Evolutionary conservation across 768 basidiomycete genomes (phyloP), one percentile per base, ranked within the genome.

Genomic region (Tulasnella sp.): DNA sequence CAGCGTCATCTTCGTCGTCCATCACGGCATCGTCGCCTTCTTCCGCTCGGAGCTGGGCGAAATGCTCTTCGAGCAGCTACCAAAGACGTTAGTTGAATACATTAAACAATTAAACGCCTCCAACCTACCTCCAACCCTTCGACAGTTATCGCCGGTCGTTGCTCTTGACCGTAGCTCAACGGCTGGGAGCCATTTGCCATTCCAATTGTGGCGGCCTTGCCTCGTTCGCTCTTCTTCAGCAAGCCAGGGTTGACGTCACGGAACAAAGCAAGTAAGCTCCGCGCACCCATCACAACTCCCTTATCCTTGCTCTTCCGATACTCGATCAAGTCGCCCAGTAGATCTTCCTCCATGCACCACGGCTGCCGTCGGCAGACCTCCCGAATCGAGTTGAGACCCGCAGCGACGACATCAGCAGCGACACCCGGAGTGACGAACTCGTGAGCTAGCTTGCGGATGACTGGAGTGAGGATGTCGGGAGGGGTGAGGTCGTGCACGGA

Each of bases 361-460:
- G 96, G 94, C 78, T 99, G 97, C 42, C 96, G 81, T 37, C 91
- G 81, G 79, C 94, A 97, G n/a, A 99, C 87, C 79, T 98, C 96
- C 36, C 95, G 85, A 47, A 99, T 94, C 17, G 93, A 87, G 79
- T 99, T 99, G 75, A 99, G 82, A n/a, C 97, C 97, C 0, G 96
- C 97, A 1, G 95, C 89, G 74, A 98, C 91, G 77, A 98, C 94
- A 80, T 98, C 95, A 76, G 90, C 87, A 0, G 93, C 93, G 2
- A 98, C 97, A 64, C 97, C 97, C 0, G 96, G 95, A 79, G 98
- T 95, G 1, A 99, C 91, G 76, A 98, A 99, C 78, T 99, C 96
- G 77, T 90, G 88, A 0, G 95, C 95, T 72, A 99, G 82, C 80
- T 98, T 99, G 65, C 88, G 86, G 72, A 99, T 83, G 62, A 95